Conservation (phyloP, 345 rosid species). For the Rhizophora apiculata region DNA sequence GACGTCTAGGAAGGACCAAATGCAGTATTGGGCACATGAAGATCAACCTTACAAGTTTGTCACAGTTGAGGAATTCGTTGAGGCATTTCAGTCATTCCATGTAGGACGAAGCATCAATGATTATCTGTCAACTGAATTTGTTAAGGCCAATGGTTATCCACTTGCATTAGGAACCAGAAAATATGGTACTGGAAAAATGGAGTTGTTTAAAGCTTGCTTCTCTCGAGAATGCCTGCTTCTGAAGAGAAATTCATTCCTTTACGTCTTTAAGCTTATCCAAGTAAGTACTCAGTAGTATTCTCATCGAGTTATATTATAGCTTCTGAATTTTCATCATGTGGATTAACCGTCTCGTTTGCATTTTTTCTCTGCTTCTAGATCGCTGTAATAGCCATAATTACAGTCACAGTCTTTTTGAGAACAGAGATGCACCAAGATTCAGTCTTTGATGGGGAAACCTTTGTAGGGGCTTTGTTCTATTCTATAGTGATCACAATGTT, state of each 20-base stretch:
- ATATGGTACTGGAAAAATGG: slow-evolving; percentile 43
- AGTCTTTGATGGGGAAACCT: slow-evolving; percentile 1
- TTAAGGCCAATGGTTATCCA: slow-evolving; percentile 39
- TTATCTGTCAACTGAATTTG: slow-evolving; percentile 44
- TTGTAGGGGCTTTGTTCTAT: slow-evolving; percentile 4
- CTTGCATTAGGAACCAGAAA: slow-evolving; percentile 44
- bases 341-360: too few relatives aligned
- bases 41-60: slow-evolving; percentile 43
- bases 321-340: too few relatives aligned
- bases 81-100: slow-evolving; percentile 44
- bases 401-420: neutral
- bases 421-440: slow-evolving; percentile 13
- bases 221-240: slow-evolving; percentile 49
- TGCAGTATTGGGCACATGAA: slow-evolving; percentile 51
- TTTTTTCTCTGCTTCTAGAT: too few relatives aligned
- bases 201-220: slow-evolving; percentile 46
- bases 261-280: slow-evolving; percentile 48
- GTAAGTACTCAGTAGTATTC: slow-evolving; percentile 19
- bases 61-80: slow-evolving; percentile 39
- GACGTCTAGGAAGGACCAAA: slow-evolving; percentile 64
- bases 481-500: slow-evolving; percentile 44
- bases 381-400: neutral
- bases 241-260: slow-evolving; percentile 52
- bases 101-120: slow-evolving; percentile 31
- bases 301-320: neutral